Conservation (phyloP, 768 basidiomycete species). For the Gloeostereum incarnatum region DNA sequence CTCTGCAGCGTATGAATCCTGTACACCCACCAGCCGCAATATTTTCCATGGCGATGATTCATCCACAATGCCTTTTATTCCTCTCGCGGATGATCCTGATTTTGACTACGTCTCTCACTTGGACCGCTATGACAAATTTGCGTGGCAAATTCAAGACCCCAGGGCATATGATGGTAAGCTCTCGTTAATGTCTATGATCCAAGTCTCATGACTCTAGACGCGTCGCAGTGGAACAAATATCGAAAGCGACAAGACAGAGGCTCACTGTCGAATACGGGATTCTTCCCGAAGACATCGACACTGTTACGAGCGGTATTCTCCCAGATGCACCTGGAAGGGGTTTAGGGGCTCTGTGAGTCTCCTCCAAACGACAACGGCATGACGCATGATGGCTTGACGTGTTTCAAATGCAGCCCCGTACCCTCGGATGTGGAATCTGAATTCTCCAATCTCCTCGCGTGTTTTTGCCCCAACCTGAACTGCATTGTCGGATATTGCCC, state of each 20-base stretch:
- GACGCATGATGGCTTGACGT: not conserved
- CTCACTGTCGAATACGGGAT: conserved; percentile 29
- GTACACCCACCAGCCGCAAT: conserved; percentile 37
- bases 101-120: conserved; percentile 35
- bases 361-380: conserved; percentile 9
- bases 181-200: not conserved
- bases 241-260: conserved; percentile 35
- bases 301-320: conserved; percentile 38
- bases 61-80: conserved; percentile 47
- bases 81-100: conserved; percentile 48
- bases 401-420: conserved; percentile 8
- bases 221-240: conserved; percentile 36
- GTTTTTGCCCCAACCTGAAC: conserved; percentile 45
- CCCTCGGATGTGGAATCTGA: conserved; percentile 13
- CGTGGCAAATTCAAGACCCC: conserved; percentile 33
- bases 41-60: conserved; percentile 51
- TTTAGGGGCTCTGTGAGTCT: conserved; percentile 19
- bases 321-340: conserved; percentile 17
- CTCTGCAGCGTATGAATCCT: conserved; percentile 47
- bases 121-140: conserved; percentile 30
- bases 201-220: conserved; percentile 1
- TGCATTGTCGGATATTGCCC: conserved; percentile 42
- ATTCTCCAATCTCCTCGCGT: conserved; percentile 23
- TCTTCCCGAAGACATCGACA: conserved; percentile 35
- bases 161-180: conserved; percentile 32